phyloP scores from a whole-genome alignment of 2,329 filamentous ascomycete genomes.

The Aspergillus floridensis region DNA sequence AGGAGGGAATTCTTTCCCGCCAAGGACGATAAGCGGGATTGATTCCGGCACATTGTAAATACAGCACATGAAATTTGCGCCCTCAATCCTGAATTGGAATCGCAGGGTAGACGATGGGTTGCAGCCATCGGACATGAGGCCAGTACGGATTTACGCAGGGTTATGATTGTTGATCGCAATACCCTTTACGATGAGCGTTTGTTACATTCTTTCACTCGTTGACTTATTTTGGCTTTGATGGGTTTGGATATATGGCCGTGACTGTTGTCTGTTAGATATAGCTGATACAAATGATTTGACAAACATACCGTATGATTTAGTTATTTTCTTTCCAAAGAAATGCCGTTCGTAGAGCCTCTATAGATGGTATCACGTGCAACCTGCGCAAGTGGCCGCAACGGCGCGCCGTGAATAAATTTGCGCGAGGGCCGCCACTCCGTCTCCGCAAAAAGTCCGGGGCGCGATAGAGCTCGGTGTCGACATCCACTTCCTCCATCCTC shows the following conservation, averaged over 20 bases:
- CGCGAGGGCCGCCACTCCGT: constrained; percentile 16
- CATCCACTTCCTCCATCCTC: neutral
- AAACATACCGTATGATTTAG: neutral
- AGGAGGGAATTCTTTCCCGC: constrained; percentile 21
- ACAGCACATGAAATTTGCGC: constrained; percentile 17
- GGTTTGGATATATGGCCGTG: neutral
- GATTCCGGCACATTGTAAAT: constrained; percentile 19
- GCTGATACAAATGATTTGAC: neutral
- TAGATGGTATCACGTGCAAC: constrained; percentile 22
- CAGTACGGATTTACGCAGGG: constrained; percentile 32
- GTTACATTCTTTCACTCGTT: constrained; percentile 13
- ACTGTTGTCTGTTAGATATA: neutral
- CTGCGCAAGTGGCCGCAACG: constrained; percentile 13
- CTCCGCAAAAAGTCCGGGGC: constrained; percentile 29
- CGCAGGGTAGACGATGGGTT: constrained; percentile 8
- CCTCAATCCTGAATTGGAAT: constrained; percentile 11
- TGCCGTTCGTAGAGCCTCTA: too few relatives aligned
- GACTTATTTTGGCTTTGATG: constrained; percentile 1
- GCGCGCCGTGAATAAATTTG: constrained; percentile 35
- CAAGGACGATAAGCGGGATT: constrained; percentile 36
- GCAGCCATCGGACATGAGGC: constrained; percentile 16
- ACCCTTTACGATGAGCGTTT: constrained; percentile 30
- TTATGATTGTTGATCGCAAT: constrained; percentile 31
- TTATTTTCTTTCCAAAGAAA: too few relatives aligned
- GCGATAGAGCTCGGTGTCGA: neutral